Percentiles rank a stretch among this genome's conserved stretches.
Evolutionary conservation across 768 basidiomycete genomes (phyloP).

Genomic region (Inosperma sp.): DNA sequence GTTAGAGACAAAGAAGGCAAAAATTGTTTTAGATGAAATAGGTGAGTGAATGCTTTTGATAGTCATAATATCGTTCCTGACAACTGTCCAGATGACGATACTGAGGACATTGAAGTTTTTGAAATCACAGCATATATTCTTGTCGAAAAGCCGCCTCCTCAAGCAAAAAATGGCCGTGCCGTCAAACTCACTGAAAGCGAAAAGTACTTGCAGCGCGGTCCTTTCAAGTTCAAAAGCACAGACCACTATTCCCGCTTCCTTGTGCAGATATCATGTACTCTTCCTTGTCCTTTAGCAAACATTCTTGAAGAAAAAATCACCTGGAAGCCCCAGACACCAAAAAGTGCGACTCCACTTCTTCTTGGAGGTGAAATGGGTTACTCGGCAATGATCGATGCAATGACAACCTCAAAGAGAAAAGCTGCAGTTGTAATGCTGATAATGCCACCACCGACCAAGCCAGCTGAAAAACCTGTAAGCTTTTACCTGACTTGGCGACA

Average conservation of each 20-base stretch:
- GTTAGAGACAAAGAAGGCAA: background rate
- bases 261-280: background rate
- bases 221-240: conserved; percentile 5
- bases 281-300: conserved; percentile 1
- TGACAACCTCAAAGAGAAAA: background rate
- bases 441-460: conserved; percentile 10
- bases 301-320: conserved; percentile 7
- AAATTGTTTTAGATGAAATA: background rate
- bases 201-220: conserved; percentile 7
- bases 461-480: conserved; percentile 7
- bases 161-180: background rate
- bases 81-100: background rate
- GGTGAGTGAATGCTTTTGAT: background rate
- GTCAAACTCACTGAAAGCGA: background rate
- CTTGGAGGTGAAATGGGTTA: conserved; percentile 5
- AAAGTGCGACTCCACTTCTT: background rate
- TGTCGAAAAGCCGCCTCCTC: background rate
- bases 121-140: background rate
- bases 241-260: conserved; percentile 2
- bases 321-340: conserved; percentile 8
- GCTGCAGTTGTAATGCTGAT: background rate
- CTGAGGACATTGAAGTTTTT: background rate
- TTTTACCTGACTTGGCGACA: background rate
- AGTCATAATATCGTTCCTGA: background rate
- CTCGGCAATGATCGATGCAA: conserved; percentile 2